phyloP scores from a whole-genome alignment of 805 yeast genomes.

The Starmerella ratchasimensis region DNA sequence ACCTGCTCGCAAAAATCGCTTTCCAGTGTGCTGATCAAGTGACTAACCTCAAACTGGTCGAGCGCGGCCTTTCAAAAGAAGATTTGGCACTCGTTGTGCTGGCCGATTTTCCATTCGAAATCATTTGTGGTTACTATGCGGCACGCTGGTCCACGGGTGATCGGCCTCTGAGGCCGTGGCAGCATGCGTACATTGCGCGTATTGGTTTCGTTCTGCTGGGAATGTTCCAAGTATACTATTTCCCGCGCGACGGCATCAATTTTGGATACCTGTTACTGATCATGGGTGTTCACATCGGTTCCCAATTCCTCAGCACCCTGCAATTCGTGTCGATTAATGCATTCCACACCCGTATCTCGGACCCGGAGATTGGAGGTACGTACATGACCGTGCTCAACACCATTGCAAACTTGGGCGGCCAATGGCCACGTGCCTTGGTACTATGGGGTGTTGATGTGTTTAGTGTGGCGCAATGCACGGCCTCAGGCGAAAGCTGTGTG shows the following conservation, averaged over 20 bases:
- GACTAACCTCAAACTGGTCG: slow-evolving; percentile 78
- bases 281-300: slow-evolving; percentile 66
- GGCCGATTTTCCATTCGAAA: slow-evolving; percentile 92
- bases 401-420: slow-evolving; percentile 84
- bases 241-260: slow-evolving; percentile 47
- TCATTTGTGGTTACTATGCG: slow-evolving; percentile 86
- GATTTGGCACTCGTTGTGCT: slow-evolving; percentile 85
- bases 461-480: slow-evolving; percentile 47
- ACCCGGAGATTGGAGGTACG: slow-evolving; percentile 92
- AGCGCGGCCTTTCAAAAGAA: slow-evolving; percentile 83
- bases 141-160: slow-evolving; percentile 84
- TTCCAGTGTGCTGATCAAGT: slow-evolving; percentile 95
- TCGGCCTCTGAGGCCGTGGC: slow-evolving; percentile 69
- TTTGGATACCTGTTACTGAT: slow-evolving; percentile 51
- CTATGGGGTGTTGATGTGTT: slow-evolving; percentile 67
- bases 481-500: slow-evolving; percentile 25
- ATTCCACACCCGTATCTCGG: slow-evolving; percentile 90
- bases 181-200: slow-evolving; percentile 73
- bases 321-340: slow-evolving; percentile 92
- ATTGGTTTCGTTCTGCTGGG: slow-evolving; percentile 63
- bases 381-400: slow-evolving; percentile 95
- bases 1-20: slow-evolving; percentile 72
- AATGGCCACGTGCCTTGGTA: slow-evolving; percentile 87
- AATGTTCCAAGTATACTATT: slow-evolving; percentile 53
- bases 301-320: slow-evolving; percentile 86